These are phyloP conservation scores for Claviceps quebecensis DNA, from an alignment of 2,329 filamentous ascomycete genomes.

Conservation along the genomic window DNA sequence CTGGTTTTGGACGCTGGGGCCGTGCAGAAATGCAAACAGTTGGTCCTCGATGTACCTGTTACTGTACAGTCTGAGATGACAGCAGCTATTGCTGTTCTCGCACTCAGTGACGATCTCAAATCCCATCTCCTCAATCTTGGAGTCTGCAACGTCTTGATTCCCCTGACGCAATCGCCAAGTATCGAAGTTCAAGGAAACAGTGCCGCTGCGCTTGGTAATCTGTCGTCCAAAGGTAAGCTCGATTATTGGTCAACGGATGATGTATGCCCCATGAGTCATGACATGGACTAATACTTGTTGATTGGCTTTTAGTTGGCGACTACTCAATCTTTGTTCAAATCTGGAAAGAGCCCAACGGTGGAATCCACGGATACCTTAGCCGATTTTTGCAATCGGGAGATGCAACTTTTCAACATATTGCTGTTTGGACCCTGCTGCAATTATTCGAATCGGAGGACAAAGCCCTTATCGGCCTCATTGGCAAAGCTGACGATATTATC, in stretches of 20 bases:
- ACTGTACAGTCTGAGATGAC: slow-evolving; percentile 99
- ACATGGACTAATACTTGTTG: not conserved
- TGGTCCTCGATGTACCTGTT: slow-evolving; percentile 83
- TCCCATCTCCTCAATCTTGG: slow-evolving; percentile 78
- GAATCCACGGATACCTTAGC: slow-evolving; percentile 88
- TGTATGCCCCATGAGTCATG: too few species aligned
- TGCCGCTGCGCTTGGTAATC: slow-evolving; percentile 83
- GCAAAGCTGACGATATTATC: slow-evolving; percentile 80
- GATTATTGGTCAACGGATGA: not conserved
- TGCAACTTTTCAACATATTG: slow-evolving; percentile 96
- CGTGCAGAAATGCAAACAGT: slow-evolving; percentile 95
- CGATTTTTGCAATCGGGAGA: slow-evolving; percentile 90
- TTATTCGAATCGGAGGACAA: slow-evolving; percentile 90
- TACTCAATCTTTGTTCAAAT: slow-evolving; percentile 93
- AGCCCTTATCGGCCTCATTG: slow-evolving; percentile 74
- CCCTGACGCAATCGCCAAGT: slow-evolving; percentile 84
- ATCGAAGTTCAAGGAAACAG: slow-evolving; percentile 98
- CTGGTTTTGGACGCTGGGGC: slow-evolving; percentile 93
- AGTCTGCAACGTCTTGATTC: slow-evolving; percentile 92
- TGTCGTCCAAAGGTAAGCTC: slow-evolving; percentile 81
- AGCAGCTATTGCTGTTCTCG: slow-evolving; percentile 92
- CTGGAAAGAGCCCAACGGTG: slow-evolving; percentile 84
- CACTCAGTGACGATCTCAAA: slow-evolving; percentile 90
- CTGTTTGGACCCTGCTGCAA: slow-evolving; percentile 94
- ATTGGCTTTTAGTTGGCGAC: slow-evolving; percentile 57